Conservation (phyloP, 1,284 basidiomycete species). For the Phellopilus nigrolimitatus region DNA sequence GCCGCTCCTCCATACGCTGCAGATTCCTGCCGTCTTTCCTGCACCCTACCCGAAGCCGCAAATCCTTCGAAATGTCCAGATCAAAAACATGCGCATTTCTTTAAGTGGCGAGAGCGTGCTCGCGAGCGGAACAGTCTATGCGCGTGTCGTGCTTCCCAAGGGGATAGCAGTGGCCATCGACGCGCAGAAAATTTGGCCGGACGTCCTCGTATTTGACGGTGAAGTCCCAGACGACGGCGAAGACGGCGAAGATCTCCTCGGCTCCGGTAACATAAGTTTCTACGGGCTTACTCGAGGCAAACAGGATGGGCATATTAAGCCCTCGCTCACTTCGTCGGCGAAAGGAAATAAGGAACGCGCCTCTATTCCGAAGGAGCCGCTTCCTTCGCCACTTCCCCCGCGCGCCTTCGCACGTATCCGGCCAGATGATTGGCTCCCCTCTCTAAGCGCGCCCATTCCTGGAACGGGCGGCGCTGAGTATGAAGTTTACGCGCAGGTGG, state of each 20-base stretch:
- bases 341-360: slow-evolving; percentile 21
- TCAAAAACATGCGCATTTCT: slow-evolving; percentile 67
- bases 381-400: slow-evolving; percentile 60
- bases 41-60: slow-evolving; percentile 54
- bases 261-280: background rate
- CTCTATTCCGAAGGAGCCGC: slow-evolving; percentile 39
- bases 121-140: slow-evolving; percentile 63
- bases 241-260: slow-evolving; percentile 1
- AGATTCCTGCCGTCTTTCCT: slow-evolving; percentile 53
- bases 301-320: background rate
- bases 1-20: slow-evolving; percentile 44
- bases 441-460: slow-evolving; percentile 36
- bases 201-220: slow-evolving; percentile 72
- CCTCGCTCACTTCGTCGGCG: background rate
- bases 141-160: slow-evolving; percentile 56
- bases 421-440: slow-evolving; percentile 61
- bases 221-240: slow-evolving; percentile 40
- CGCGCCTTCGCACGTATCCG: slow-evolving; percentile 68
- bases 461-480: slow-evolving; percentile 38
- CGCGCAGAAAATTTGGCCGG: slow-evolving; percentile 61
- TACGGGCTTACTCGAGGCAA: background rate
- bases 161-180: slow-evolving; percentile 60
- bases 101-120: slow-evolving; percentile 42
- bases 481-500: slow-evolving; percentile 55
- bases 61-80: slow-evolving; percentile 63